phyloP scores from a whole-genome alignment of 106 monocot species.

The Hemerocallis citrina region DNA sequence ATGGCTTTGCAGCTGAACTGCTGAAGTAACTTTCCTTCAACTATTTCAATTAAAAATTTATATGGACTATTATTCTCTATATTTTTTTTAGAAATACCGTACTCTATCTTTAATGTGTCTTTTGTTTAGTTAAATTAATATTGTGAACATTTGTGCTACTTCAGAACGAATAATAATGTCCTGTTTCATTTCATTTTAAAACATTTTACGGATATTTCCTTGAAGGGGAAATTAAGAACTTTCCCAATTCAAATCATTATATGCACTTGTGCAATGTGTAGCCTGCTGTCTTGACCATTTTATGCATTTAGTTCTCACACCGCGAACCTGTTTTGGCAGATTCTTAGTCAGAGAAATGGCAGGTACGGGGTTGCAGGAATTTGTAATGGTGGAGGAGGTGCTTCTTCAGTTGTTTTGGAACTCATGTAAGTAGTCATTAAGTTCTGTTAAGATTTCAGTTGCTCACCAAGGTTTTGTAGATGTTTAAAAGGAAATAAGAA shows the following conservation, averaged over 20 bases:
- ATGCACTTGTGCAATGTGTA: neutral
- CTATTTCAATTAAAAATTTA: neutral
- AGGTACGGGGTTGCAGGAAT: slow-evolving; percentile 61
- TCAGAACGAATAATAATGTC: neutral
- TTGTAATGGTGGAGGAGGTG: slow-evolving; percentile 83
- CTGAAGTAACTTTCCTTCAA: neutral
- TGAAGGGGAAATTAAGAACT: neutral
- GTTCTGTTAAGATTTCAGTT: neutral
- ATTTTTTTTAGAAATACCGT: too few relatives aligned
- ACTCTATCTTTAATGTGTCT: neutral
- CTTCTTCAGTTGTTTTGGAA: slow-evolving; percentile 66
- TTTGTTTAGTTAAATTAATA: neutral
- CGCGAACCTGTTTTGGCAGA: slow-evolving; percentile 17
- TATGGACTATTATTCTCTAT: neutral
- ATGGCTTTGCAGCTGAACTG: too few relatives aligned
- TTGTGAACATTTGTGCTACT: neutral
- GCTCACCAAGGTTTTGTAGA: neutral
- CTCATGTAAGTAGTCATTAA: slow-evolving; percentile 30
- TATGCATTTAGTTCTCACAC: neutral
- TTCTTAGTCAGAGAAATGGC: slow-evolving; percentile 52
- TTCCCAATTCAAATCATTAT: neutral
- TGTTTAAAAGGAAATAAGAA: neutral
- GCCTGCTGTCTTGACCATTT: too few relatives aligned
- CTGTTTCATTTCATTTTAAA: neutral
- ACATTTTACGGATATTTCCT: neutral